phyloP scores from a whole-genome alignment of 2,329 filamentous ascomycete species.

The Fusarium pilosicola region DNA sequence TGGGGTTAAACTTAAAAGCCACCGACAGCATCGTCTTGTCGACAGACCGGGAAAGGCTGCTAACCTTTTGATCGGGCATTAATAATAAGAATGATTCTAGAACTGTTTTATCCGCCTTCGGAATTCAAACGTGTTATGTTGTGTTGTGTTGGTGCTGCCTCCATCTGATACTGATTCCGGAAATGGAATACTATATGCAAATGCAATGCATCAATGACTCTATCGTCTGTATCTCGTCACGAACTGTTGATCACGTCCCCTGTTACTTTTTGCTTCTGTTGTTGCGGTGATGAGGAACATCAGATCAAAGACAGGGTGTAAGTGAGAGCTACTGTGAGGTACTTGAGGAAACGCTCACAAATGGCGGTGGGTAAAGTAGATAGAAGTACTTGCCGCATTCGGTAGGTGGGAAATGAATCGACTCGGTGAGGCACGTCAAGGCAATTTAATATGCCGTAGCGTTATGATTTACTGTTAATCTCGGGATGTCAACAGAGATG shows the following conservation, averaged over 20 bases:
- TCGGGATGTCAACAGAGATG: conserved; percentile 28
- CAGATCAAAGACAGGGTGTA: conserved; percentile 27
- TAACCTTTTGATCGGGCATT: background rate
- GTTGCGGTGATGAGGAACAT: conserved; percentile 31
- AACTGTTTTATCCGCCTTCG: background rate
- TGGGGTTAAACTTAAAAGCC: conserved; percentile 26
- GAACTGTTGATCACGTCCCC: background rate
- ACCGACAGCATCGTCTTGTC: conserved; percentile 7
- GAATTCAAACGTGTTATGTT: background rate
- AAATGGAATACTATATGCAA: background rate
- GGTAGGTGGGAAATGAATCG: conserved; percentile 36
- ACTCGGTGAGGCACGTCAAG: conserved; percentile 13
- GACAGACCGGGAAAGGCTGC: conserved; percentile 4
- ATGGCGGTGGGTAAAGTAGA: background rate
- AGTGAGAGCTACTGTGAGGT: conserved; percentile 25
- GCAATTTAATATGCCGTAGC: conserved; percentile 32
- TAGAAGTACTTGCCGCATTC: conserved; percentile 27
- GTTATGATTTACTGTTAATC: conserved; percentile 25
- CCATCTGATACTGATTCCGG: background rate
- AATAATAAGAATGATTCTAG: conserved; percentile 8
- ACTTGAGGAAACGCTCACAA: background rate
- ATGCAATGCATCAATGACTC: background rate
- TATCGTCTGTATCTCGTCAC: background rate
- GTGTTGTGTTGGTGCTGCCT: background rate
- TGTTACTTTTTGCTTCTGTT: conserved; percentile 20